Percentiles rank a stretch among this genome's conserved stretches.
phyloP scores from a whole-genome alignment of 768 basidiomycete genomes.

The Podaxis sp. region DNA sequence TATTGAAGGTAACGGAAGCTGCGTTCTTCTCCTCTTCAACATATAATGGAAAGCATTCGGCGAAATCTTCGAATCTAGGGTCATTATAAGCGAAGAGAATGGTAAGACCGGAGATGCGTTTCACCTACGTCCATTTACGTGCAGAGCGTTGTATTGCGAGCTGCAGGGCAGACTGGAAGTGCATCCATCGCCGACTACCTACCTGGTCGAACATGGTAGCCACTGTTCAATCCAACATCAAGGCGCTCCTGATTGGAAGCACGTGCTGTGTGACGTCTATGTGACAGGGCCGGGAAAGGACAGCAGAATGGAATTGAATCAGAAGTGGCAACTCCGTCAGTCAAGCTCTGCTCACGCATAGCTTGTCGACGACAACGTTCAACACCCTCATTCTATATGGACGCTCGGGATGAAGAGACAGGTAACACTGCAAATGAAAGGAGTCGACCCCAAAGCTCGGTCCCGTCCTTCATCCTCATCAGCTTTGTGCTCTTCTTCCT shows the following conservation, averaged over 20 bases:
- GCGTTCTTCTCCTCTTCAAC: slow-evolving; percentile 64
- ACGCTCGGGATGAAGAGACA: slow-evolving; percentile 36
- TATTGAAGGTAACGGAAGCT: slow-evolving; percentile 55
- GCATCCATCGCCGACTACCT: slow-evolving; percentile 51
- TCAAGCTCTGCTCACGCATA: slow-evolving; percentile 5
- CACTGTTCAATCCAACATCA: neutral
- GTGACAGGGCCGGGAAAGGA: neutral
- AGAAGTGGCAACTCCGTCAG: neutral
- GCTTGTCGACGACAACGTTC: neutral
- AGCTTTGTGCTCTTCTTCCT: slow-evolving; percentile 75
- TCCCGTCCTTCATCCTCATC: slow-evolving; percentile 72
- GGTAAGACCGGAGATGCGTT: neutral
- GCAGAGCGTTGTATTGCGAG: slow-evolving; percentile 51
- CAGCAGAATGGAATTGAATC: neutral
- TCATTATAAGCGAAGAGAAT: neutral
- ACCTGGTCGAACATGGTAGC: slow-evolving; percentile 37
- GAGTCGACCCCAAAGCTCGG: slow-evolving; percentile 46
- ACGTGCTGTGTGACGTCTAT: slow-evolving; percentile 1
- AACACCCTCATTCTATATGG: slow-evolving; percentile 15
- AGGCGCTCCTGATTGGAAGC: neutral
- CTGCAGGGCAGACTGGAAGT: slow-evolving; percentile 53
- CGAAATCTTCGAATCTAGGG: slow-evolving; percentile 50
- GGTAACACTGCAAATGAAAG: slow-evolving; percentile 24
- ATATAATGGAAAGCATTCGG: slow-evolving; percentile 63
- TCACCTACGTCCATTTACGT: slow-evolving; percentile 56